A percentile compares a stretch with the other conserved stretches of the same genome.
These are phyloP conservation scores for Tillandsia leiboldiana DNA, from an alignment of 176 grass and related monocot species.

Conservation along the genomic window DNA sequence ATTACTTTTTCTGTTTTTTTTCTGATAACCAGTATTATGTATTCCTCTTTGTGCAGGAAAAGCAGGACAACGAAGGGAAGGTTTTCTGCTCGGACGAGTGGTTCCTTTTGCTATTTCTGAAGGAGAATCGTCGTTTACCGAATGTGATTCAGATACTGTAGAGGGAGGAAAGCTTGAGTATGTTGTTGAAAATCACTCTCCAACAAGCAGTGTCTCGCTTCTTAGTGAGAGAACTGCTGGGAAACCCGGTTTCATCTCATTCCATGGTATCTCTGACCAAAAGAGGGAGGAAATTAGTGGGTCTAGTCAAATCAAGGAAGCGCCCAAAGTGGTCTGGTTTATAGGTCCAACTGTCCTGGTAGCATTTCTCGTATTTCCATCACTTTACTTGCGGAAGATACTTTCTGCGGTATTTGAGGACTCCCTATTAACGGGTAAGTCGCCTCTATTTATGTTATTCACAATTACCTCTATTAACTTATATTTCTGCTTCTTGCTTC, in stretches of 20 bases:
- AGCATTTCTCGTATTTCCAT: slow-evolving; percentile 78
- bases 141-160: slow-evolving; percentile 7
- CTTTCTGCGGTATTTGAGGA: slow-evolving; percentile 85
- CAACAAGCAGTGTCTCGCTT: slow-evolving; percentile 11
- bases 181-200: slow-evolving; percentile 19
- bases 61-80: slow-evolving; percentile 27
- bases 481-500: no score
- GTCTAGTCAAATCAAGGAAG: slow-evolving; percentile 46
- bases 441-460: slow-evolving; percentile 15
- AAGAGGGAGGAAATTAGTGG: slow-evolving; percentile 24
- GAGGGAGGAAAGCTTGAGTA: slow-evolving; percentile 18
- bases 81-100: slow-evolving; percentile 17
- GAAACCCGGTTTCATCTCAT: slow-evolving; percentile 82
- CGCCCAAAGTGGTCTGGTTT: slow-evolving; percentile 65
- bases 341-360: slow-evolving; percentile 79
- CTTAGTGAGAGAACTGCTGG: slow-evolving; percentile 37
- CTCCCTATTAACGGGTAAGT: slow-evolving; percentile 83
- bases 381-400: slow-evolving; percentile 79
- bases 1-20: neutral
- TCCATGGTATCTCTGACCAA: slow-evolving; percentile 31
- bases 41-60: slow-evolving; percentile 7
- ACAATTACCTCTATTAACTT: neutral
- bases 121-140: slow-evolving; percentile 26
- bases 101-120: slow-evolving; percentile 35
- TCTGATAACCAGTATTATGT: slow-evolving; percentile 5